Evolutionary conservation across 257 asterid genomes (phyloP).

Genomic region (Solanum peruvianum): DNA sequence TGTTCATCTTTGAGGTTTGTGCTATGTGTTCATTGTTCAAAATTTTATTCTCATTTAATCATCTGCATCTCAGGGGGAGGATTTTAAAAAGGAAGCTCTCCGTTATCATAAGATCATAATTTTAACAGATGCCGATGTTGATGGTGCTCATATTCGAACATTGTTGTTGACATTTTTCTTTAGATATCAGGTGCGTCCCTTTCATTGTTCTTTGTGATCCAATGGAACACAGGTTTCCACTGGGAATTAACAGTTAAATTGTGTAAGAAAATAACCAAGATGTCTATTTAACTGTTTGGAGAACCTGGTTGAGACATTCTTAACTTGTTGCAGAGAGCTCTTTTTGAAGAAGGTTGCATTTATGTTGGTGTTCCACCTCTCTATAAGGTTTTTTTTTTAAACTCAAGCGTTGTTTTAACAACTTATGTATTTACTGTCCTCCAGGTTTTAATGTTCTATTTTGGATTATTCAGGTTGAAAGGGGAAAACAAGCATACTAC

Average conservation of each 20-base stretch:
- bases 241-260: background rate
- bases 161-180: constrained; percentile 85
- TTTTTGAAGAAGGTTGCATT: constrained; percentile 90
- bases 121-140: constrained; percentile 96
- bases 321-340: constrained; percentile 61
- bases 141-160: constrained; percentile 97
- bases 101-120: constrained; percentile 97
- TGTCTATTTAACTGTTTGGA: background rate
- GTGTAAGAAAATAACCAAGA: background rate
- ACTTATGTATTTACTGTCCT: background rate
- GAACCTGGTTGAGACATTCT: constrained; percentile 8
- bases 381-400: constrained; percentile 53
- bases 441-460: background rate
- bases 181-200: constrained; percentile 71
- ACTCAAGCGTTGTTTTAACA: background rate
- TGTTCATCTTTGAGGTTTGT: constrained; percentile 1
- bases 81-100: constrained; percentile 74
- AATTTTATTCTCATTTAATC: constrained; percentile 7
- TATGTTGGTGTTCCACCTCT: constrained; percentile 98
- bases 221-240: background rate
- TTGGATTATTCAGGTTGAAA: constrained; percentile 58
- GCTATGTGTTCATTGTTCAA: background rate
- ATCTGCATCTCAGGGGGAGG: constrained; percentile 65
- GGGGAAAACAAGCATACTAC: constrained; percentile 78
- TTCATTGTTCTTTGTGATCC: background rate